phyloP scores from a whole-genome alignment of 768 basidiomycete species.

The Tremella yokohamensis region DNA sequence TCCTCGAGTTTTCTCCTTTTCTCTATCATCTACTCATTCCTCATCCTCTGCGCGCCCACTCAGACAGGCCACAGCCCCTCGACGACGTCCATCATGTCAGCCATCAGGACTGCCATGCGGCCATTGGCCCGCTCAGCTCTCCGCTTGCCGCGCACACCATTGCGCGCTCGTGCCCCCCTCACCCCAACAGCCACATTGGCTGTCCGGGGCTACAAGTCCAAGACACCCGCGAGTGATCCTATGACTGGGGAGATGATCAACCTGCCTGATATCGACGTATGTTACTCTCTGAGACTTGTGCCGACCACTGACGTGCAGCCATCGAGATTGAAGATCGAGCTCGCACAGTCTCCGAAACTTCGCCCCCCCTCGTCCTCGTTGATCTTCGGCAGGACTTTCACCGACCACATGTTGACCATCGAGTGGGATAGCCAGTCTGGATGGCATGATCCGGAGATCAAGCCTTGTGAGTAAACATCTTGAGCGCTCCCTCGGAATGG shows the following conservation, averaged over 20 bases:
- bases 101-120: no score
- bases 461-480: slow-evolving; percentile 63
- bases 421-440: slow-evolving; percentile 70
- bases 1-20: no score
- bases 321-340: slow-evolving; percentile 32
- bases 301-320: slow-evolving; percentile 19
- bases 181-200: no score
- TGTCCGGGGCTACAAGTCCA: slow-evolving; percentile 20
- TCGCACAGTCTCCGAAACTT: slow-evolving; percentile 57
- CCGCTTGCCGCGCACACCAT: no score
- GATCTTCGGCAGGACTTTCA: slow-evolving; percentile 79
- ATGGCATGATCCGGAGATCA: slow-evolving; percentile 78
- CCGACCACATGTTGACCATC: slow-evolving; percentile 76
- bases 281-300: slow-evolving; percentile 15
- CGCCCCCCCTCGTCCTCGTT: slow-evolving; percentile 66
- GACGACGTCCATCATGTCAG: no score
- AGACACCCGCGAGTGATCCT: slow-evolving; percentile 48
- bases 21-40: no score
- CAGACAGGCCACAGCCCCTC: no score
- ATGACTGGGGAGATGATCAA: slow-evolving; percentile 59
- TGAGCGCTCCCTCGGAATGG: neutral
- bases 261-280: slow-evolving; percentile 60
- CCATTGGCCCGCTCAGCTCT: no score
- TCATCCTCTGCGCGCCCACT: no score
- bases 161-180: no score